Evolutionary conservation across 495 filamentous ascomycete genomes (phyloP).

Genomic region (Annulohypoxylon bovei): DNA sequence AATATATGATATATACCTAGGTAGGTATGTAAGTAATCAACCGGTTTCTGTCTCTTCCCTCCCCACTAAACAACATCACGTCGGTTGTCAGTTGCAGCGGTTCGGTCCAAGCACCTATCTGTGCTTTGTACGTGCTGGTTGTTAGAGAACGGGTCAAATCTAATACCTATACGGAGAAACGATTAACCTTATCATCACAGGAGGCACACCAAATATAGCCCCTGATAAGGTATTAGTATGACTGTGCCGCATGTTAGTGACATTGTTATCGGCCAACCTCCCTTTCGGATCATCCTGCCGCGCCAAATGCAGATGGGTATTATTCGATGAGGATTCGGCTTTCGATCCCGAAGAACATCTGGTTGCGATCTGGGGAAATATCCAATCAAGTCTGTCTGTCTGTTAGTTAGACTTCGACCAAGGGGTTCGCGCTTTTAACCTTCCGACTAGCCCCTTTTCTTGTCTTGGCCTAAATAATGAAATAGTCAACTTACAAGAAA

Average conservation of each 20-base stretch:
- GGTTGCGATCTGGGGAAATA: neutral
- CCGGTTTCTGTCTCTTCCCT: neutral
- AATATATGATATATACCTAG: conserved; percentile 1
- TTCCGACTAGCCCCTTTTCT: neutral
- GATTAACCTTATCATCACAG: neutral
- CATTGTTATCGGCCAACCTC: neutral
- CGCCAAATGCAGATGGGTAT: neutral
- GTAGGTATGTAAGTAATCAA: too few species aligned
- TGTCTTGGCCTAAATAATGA: neutral
- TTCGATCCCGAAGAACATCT: neutral
- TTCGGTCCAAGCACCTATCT: neutral
- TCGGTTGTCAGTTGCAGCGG: too few species aligned
- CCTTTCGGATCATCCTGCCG: neutral
- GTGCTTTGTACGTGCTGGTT: neutral
- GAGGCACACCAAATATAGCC: neutral
- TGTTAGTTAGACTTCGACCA: neutral
- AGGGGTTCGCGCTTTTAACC: neutral
- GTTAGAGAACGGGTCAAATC: neutral
- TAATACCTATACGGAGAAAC: neutral
- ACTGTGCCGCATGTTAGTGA: neutral
- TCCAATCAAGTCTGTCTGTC: neutral
- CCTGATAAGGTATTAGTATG: neutral
- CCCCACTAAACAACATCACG: neutral
- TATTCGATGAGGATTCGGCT: neutral
- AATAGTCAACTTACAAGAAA: neutral